A percentile compares a stretch with the other conserved stretches of the same genome.
Evolutionary conservation across 2,329 filamentous ascomycete genomes (phyloP).

Genomic region (Pestalotiopsis sp.): DNA sequence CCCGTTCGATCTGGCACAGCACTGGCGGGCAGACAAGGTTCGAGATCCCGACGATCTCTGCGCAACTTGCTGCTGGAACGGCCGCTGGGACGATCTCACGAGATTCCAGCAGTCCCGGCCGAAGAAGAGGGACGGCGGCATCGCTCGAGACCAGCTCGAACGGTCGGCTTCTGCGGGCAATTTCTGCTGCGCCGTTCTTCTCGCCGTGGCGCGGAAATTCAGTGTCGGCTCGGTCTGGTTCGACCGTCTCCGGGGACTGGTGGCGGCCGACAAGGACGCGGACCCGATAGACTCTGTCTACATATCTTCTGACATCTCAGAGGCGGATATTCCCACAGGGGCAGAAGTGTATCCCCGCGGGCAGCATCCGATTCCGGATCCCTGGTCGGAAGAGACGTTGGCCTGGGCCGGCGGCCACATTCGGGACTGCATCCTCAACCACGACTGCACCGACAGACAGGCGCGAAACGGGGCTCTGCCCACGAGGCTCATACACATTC

Average conservation of each 20-base stretch:
- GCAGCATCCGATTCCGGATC: neutral
- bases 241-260: neutral
- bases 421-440: neutral
- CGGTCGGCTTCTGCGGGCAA: neutral
- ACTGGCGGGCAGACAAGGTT: neutral
- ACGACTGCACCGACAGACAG: neutral
- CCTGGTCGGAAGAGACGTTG: neutral
- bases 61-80: neutral
- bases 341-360: neutral
- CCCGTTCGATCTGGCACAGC: neutral
- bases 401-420: neutral
- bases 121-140: neutral
- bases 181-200: neutral
- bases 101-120: neutral
- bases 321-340: neutral
- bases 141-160: neutral
- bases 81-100: neutral
- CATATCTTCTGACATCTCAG: neutral
- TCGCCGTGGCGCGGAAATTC: neutral
- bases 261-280: neutral
- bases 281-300: neutral
- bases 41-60: neutral
- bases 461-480: neutral
- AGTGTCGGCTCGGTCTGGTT: neutral
- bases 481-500: neutral